Evolutionary conservation across 306 rosid species (phyloP).

Genomic region (Prunus salicina): DNA sequence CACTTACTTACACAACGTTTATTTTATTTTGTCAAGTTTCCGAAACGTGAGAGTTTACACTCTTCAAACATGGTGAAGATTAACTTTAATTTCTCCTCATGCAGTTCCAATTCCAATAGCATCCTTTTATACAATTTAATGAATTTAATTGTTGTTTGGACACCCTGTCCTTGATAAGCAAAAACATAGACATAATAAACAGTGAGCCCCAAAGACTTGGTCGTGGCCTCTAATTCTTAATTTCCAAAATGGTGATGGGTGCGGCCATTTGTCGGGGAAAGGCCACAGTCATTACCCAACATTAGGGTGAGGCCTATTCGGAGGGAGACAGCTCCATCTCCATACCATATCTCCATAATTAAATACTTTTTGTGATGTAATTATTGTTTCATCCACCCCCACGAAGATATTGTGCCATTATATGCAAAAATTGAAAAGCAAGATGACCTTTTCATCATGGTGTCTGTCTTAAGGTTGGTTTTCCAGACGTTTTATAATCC

Average conservation of each 20-base stretch:
- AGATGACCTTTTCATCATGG: conserved; percentile 5
- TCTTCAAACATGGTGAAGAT: not conserved
- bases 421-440: not conserved
- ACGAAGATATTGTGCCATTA: conserved; percentile 2
- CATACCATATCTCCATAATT: conserved; percentile 22
- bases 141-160: not conserved
- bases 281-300: conserved; percentile 26
- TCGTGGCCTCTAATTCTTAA: conserved; percentile 6
- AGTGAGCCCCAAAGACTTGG: not conserved
- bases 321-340: conserved; percentile 35
- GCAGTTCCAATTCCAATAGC: not conserved
- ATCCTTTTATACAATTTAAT: not conserved
- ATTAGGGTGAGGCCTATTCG: conserved; percentile 23
- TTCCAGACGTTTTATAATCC: not conserved
- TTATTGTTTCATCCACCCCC: conserved; percentile 27
- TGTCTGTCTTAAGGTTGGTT: not conserved
- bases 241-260: conserved; percentile 22
- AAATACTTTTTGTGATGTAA: conserved; percentile 18
- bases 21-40: too few relatives aligned
- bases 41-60: accelerated
- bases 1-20: too few relatives aligned
- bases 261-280: conserved; percentile 48
- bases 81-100: not conserved
- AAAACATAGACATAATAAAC: not conserved
- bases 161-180: not conserved